A percentile compares a stretch with the other conserved stretches of the same genome.
phyloP scores from a whole-genome alignment of 2,329 filamentous ascomycete genomes.

The Apiospora aurea region DNA sequence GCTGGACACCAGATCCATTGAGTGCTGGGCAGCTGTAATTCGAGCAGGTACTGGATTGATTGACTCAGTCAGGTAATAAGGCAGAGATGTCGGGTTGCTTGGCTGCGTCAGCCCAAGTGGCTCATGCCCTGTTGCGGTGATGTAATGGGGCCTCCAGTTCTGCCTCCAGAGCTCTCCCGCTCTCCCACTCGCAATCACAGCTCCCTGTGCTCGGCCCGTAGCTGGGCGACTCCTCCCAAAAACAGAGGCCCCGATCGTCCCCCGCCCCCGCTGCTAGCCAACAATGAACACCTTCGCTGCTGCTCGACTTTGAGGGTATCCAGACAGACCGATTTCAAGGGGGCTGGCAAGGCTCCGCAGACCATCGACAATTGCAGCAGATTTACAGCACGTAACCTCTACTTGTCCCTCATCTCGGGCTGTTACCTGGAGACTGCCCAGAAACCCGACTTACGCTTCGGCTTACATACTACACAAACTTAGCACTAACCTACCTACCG shows the following conservation, averaged over 20 bases:
- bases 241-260: neutral
- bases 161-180: constrained; percentile 3
- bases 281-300: neutral
- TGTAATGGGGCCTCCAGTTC: constrained; percentile 15
- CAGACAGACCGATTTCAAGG: neutral
- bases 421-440: constrained; percentile 8
- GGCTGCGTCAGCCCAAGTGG: constrained; percentile 19
- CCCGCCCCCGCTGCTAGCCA: constrained; percentile 10
- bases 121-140: constrained; percentile 6
- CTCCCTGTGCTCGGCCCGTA: neutral
- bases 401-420: neutral
- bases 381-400: neutral
- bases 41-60: neutral
- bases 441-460: neutral
- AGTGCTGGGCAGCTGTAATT: neutral
- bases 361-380: neutral
- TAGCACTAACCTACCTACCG: neutral
- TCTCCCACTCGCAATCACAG: neutral
- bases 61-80: neutral
- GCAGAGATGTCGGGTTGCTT: neutral
- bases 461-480: neutral
- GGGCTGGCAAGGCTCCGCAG: neutral
- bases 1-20: neutral
- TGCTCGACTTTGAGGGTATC: constrained; percentile 7
- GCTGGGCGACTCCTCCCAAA: constrained; percentile 1